Conservation (phyloP, 352 stramenopile genomes). For the Phytophthora sp. region DNA sequence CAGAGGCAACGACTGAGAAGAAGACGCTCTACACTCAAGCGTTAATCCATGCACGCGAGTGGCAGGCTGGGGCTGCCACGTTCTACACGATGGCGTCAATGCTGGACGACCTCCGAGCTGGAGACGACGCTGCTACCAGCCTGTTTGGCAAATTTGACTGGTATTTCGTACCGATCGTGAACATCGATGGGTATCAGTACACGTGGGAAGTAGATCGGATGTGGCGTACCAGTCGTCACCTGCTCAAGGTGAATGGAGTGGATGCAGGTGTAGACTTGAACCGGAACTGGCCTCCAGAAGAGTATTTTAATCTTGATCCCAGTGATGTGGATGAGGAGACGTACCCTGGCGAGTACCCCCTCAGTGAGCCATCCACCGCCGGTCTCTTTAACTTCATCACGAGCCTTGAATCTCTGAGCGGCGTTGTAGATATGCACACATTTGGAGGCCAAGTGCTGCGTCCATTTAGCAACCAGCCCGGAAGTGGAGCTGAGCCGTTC, state of each 20-base stretch:
- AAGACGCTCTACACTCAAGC: conserved; percentile 70
- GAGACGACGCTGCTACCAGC: conserved; percentile 9
- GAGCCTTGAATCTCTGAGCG: conserved; percentile 43
- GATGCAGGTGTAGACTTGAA: conserved; percentile 74
- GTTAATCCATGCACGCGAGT: conserved; percentile 68
- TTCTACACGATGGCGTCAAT: conserved; percentile 54
- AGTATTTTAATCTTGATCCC: conserved; percentile 62
- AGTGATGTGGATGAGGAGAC: conserved; percentile 51
- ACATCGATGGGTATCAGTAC: conserved; percentile 83
- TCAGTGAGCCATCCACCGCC: conserved; percentile 63
- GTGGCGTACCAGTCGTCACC: conserved; percentile 67
- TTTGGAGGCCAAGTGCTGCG: conserved; percentile 65
- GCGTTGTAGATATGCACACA: conserved; percentile 72
- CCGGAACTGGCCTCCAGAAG: conserved; percentile 66
- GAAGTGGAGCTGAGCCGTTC: conserved; percentile 48
- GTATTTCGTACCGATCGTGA: conserved; percentile 84
- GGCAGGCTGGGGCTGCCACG: conserved; percentile 52
- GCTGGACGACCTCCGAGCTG: conserved; percentile 43
- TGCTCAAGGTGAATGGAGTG: conserved; percentile 37
- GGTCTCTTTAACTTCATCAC: conserved; percentile 66
- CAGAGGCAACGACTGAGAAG: not conserved
- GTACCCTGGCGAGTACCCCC: conserved; percentile 55
- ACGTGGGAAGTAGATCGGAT: conserved; percentile 66
- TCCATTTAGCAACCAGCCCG: conserved; percentile 65
- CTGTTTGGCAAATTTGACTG: conserved; percentile 64